Conservation (phyloP, 768 basidiomycete species). For the Suillus hirtellus region DNA sequence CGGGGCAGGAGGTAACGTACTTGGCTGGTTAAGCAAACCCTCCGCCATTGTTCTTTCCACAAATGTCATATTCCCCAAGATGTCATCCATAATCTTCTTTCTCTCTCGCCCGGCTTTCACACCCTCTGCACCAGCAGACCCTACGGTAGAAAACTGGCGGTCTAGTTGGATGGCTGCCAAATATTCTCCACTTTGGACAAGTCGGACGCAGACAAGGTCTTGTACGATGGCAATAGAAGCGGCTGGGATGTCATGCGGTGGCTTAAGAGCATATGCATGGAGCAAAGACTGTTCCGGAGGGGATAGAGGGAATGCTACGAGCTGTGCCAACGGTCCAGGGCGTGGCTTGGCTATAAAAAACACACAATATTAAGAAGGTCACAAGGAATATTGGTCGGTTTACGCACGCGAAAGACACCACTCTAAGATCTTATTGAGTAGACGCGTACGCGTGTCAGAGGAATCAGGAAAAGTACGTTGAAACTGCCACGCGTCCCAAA, state of each 20-base stretch:
- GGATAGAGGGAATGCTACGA: conserved; percentile 67
- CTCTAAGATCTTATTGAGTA: conserved; percentile 60
- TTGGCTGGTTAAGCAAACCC: conserved; percentile 48
- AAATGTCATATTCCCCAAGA: conserved; percentile 61
- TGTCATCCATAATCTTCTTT: conserved; percentile 67
- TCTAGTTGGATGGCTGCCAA: conserved; percentile 77
- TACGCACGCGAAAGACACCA: conserved; percentile 73
- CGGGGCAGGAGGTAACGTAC: conserved; percentile 23
- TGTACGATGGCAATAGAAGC: conserved; percentile 60
- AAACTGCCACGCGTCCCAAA: conserved; percentile 76
- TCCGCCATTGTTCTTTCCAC: conserved; percentile 67
- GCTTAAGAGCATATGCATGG: conserved; percentile 57
- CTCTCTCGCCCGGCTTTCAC: conserved; percentile 48
- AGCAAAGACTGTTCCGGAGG: conserved; percentile 62
- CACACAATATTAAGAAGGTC: conserved; percentile 8
- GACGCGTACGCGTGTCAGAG: conserved; percentile 49
- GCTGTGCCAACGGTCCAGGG: conserved; percentile 53
- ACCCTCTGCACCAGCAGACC: conserved; percentile 33
- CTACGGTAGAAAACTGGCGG: conserved; percentile 53
- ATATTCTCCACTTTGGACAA: conserved; percentile 71
- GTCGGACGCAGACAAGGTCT: conserved; percentile 76
- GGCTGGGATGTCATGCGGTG: conserved; percentile 47
- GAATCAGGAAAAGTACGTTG: conserved; percentile 69
- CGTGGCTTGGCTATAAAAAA: conserved; percentile 55
- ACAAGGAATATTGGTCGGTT: neutral